A percentile compares a stretch with the other conserved stretches of the same genome.
Evolutionary conservation across 2,329 filamentous ascomycete genomes (phyloP).

Genomic region (Cylindrodendrum hubeiense): DNA sequence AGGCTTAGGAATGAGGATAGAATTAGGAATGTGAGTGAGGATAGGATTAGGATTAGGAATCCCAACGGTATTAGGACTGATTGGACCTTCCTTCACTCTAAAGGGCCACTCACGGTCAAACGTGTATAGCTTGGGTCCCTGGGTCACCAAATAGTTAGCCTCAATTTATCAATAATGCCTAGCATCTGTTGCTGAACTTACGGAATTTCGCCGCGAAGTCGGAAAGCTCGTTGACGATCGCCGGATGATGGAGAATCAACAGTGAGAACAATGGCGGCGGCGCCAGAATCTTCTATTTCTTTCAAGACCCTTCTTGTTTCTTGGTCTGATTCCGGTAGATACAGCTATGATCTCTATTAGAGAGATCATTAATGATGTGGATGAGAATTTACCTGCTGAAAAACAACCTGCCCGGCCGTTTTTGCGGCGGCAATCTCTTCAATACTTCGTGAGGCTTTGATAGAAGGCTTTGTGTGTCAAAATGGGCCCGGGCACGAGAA

Average conservation of each 20-base stretch:
- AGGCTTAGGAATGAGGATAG: too few relatives aligned
- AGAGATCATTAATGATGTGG: too few relatives aligned
- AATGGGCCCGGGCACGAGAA: background rate
- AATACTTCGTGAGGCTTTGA: conserved; percentile 49
- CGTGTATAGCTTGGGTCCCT: conserved; percentile 41
- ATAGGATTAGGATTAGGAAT: too few relatives aligned
- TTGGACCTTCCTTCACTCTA: too few relatives aligned
- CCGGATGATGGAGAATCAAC: conserved; percentile 54
- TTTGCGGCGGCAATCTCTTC: conserved; percentile 54
- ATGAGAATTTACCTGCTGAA: conserved; percentile 49
- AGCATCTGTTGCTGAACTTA: conserved; percentile 22
- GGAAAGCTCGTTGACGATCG: conserved; percentile 55
- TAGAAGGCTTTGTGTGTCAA: conserved; percentile 42
- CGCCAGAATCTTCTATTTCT: conserved; percentile 47
- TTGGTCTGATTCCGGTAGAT: conserved; percentile 47
- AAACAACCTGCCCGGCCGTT: conserved; percentile 51
- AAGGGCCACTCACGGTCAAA: conserved; percentile 32
- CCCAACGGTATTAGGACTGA: too few relatives aligned
- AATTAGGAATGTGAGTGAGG: too few relatives aligned
- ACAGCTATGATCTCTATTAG: conserved; percentile 31
- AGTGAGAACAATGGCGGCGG: conserved; percentile 53
- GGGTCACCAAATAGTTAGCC: conserved; percentile 17
- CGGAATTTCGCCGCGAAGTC: conserved; percentile 54
- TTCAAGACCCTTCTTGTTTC: conserved; percentile 47
- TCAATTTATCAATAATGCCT: accelerated